Percentiles rank a stretch among this genome's conserved stretches.
phyloP scores from a whole-genome alignment of 768 basidiomycete species.

The Tricholomella constricta region DNA sequence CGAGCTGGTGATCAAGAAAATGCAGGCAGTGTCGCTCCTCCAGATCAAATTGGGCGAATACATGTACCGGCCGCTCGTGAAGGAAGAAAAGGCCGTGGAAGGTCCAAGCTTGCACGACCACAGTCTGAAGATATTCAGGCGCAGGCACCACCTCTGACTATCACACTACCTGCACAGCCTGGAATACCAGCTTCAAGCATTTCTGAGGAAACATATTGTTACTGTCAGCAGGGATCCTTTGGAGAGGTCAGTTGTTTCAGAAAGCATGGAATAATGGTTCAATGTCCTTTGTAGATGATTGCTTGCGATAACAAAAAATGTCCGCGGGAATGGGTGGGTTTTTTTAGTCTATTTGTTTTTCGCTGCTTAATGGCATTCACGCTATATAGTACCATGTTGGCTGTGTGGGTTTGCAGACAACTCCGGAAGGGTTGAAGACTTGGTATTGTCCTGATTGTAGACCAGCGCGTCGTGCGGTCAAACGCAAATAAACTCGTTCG shows the following conservation, averaged over 20 bases:
- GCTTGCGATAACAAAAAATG: slow-evolving; percentile 78
- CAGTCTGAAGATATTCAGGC: slow-evolving; percentile 9
- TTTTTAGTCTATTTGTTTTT: neutral
- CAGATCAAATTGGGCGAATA: slow-evolving; percentile 1
- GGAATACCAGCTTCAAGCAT: slow-evolving; percentile 8
- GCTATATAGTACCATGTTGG: slow-evolving; percentile 65
- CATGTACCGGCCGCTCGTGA: slow-evolving; percentile 5
- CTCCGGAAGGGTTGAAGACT: slow-evolving; percentile 51
- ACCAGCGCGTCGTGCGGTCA: slow-evolving; percentile 34
- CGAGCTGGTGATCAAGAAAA: neutral
- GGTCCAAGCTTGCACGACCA: slow-evolving; percentile 20
- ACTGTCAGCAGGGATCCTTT: slow-evolving; percentile 77
- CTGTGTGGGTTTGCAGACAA: slow-evolving; percentile 61
- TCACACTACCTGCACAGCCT: slow-evolving; percentile 37
- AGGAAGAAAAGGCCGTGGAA: slow-evolving; percentile 21
- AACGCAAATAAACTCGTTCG: slow-evolving; percentile 20
- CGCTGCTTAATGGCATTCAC: neutral
- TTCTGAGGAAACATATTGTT: slow-evolving; percentile 66
- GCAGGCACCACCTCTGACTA: slow-evolving; percentile 32
- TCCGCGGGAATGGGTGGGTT: slow-evolving; percentile 79
- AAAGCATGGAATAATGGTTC: neutral
- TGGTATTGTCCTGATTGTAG: slow-evolving; percentile 78
- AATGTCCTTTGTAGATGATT: slow-evolving; percentile 63
- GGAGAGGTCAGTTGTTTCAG: slow-evolving; percentile 60
- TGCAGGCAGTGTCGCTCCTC: neutral